These are phyloP conservation scores for Mycena rosella DNA, from an alignment of 768 basidiomycete genomes.

Conservation along the genomic window DNA sequence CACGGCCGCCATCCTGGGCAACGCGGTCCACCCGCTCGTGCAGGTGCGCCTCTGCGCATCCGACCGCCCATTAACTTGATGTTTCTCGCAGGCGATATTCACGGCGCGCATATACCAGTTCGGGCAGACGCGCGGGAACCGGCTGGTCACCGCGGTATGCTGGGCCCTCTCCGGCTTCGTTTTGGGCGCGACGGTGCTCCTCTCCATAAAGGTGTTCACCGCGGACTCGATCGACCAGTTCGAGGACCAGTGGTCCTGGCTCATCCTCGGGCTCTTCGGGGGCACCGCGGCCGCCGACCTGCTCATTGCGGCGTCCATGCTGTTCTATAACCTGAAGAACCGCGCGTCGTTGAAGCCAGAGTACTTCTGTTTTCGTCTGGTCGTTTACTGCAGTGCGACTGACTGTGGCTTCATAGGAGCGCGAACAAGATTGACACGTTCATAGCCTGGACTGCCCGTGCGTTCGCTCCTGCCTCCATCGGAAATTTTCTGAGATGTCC, in stretches of 20 bases:
- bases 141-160: conserved; percentile 18
- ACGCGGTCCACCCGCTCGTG: conserved; percentile 32
- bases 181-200: conserved; percentile 29
- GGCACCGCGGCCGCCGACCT: conserved; percentile 27
- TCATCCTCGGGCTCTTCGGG: conserved; percentile 26
- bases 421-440: conserved; percentile 21
- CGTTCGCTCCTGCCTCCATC: not conserved
- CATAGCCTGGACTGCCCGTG: conserved; percentile 33
- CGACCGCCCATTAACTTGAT: not conserved
- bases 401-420: not conserved
- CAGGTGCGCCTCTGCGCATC: conserved; percentile 23
- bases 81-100: conserved; percentile 24
- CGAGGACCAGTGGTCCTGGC: conserved; percentile 32
- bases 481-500: not conserved
- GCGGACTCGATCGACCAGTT: conserved; percentile 24
- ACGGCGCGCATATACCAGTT: conserved; percentile 35
- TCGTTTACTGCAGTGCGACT: not conserved
- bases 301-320: conserved; percentile 27
- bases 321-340: conserved; percentile 22
- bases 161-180: conserved; percentile 33
- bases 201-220: conserved; percentile 26
- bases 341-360: conserved; percentile 15
- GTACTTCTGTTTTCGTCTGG: not conserved
- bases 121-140: conserved; percentile 15
- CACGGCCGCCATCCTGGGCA: conserved; percentile 32